Evolutionary conservation across 2,329 filamentous ascomycete species (phyloP), one percentile per base, ranked within the genome.

Genomic region (Tolypocladium pustulatum): DNA sequence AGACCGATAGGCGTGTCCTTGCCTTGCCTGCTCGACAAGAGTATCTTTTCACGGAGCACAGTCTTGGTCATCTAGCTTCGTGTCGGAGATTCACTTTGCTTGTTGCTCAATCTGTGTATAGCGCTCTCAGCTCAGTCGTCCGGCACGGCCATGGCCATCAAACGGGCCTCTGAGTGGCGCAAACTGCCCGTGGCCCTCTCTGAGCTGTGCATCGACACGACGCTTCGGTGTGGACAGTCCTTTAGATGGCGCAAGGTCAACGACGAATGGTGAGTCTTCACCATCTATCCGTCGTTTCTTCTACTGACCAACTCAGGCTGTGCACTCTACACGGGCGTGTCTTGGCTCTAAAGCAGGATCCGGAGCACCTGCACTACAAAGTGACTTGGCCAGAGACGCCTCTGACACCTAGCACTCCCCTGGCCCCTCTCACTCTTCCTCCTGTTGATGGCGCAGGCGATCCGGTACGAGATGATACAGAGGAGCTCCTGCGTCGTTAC

Each of bases 121-220:
- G 41, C n/a, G 10, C 25, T 3, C 8, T 27, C 20, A 10, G 22
- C 30, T 22, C n/a, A n/a, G n/a, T n/a, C n/a, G 20, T 30, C 15
- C 10, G 13, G 12, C 25, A 37, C 37, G 37, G 36, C 40, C n/a
- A 75, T 75, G 72, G 69, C 76, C 52, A 58, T 73, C 55, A 71
- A 71, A 55, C 80, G 79, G 36, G 77, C 84, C n/a, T 80, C 86
- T 20, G 88, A 90, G 70, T 99, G 94, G 94, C 85, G 85, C 63
- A 95, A 90, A 76, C 76, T 99, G 65, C 91, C 94, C 30, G 77
- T 97, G 46, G 89, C 81, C 61, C 76, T 96, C 38, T 83, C 86
- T 4, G 94, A 99, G 70, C 82, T 99, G 4, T 97, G 91, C 71
- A 91, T 99, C 64, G 91, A 96, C 67, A 99, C 93, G 0, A 96